Conservation (phyloP, 805 yeast species). For the Wickerhamiella brachini region DNA sequence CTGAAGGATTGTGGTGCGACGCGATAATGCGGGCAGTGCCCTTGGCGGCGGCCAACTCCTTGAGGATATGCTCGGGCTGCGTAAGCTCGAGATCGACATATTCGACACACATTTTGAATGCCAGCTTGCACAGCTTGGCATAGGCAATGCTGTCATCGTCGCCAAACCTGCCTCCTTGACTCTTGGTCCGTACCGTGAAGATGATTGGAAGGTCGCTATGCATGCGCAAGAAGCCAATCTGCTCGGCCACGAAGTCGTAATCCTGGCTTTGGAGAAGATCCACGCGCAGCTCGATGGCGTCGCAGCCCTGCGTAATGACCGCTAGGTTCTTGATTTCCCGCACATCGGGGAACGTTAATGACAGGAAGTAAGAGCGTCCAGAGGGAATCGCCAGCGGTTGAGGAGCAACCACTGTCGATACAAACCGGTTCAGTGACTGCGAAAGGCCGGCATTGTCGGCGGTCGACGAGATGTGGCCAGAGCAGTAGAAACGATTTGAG, state of each 20-base stretch:
- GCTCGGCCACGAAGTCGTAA: conserved; percentile 49
- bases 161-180: conserved; percentile 76
- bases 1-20: conserved; percentile 66
- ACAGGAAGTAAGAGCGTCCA: conserved; percentile 47
- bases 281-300: conserved; percentile 74
- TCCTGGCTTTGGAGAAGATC: conserved; percentile 44
- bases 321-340: conserved; percentile 32
- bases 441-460: conserved; percentile 44
- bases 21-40: conserved; percentile 63
- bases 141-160: conserved; percentile 39
- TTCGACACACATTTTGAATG: conserved; percentile 65
- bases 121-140: conserved; percentile 40
- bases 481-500: conserved; percentile 63
- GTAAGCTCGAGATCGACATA: conserved; percentile 70
- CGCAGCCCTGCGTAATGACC: conserved; percentile 50
- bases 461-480: conserved; percentile 51
- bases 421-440: conserved; percentile 42
- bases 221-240: conserved; percentile 55
- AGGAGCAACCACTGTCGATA: conserved; percentile 49
- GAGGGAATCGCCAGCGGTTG: conserved; percentile 28
- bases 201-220: conserved; percentile 59
- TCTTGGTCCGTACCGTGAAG: conserved; percentile 60
- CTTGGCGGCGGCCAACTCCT: conserved; percentile 37
- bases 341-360: conserved; percentile 39
- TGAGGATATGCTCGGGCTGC: conserved; percentile 42